Base-by-base conservation (phyloP, 2,329 filamentous ascomycete species). In the Penicillium sclerotiorum region DNA sequence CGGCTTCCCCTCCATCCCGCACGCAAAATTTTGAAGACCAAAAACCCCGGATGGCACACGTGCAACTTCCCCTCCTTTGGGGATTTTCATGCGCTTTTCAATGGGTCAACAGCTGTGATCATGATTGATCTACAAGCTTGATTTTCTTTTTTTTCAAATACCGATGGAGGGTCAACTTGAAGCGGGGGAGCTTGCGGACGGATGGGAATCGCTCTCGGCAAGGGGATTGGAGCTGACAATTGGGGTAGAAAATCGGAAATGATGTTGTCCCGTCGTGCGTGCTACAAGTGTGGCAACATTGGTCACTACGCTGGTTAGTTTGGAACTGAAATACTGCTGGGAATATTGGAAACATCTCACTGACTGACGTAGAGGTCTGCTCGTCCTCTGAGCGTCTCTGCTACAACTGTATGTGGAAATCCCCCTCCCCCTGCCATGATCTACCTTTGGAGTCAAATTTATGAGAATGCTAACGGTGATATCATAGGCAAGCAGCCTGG, bases 371-470 rank as follows among this genome's bases (percentile, higher is more conserved):
- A 82, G 92, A 97, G 83, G 92, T 96, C 63, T 99, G 94, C 88
- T 94, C 93, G 56, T 96, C 93, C 53, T 89, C 92, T 53, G 93
- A 99, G 83, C 90, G 94, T 70, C 88, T 99, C 68, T 99, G 94
- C 87, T 99, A 99, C 80, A 99, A 99, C 82, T 99, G 94, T 92
- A 80, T 73, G 87, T 77, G 57, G 48, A 22, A 18, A 28, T 44
- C 15, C 15, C 15, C 32, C 12, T 35, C 13, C 17, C 35, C 42
- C 39, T 52, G 37, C 47, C 57, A 61, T 45, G 55, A 22, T 18
- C 5, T 38, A 23, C 22, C 15, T 49, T 12, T 30, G 12, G 15
- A 8, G 15, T 23, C 21, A 28, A 8, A 28, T 28, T 28, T 3
- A 2, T 8, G 13, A 15, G 8, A 11, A 47, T 39, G 45, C 62